Evolutionary conservation across 176 grass and related monocot species (phyloP), one percentile per base, ranked within the genome.

Genomic region (Bromus sterilis): DNA sequence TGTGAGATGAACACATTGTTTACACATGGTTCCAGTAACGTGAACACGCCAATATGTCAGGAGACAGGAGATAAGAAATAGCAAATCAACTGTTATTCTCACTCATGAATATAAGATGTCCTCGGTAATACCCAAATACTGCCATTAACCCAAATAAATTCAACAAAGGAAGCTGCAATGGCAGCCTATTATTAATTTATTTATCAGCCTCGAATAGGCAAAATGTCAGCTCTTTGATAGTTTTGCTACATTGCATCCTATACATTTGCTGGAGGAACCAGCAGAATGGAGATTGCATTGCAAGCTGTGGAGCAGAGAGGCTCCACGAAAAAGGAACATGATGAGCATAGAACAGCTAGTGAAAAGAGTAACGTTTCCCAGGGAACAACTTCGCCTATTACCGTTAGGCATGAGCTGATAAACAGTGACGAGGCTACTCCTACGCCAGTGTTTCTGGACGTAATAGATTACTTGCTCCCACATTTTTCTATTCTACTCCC

Each of bases 221-320:
- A 62, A 36, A 60, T 4, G 5, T 9, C n/a, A 39, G 43, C 28
- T 36, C 15, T 25, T 48, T 56, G 6, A 23, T 6, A 76, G 68
- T 34, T 39, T 53, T 59, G 78, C 69, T 84, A 51, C 60, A 66
- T 42, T 32, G 16, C 78, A 82, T 72, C 65, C 55, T 78, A 80
- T 73, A 86, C 87, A 73, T 66, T 66, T 72, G 76, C 66, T 66
- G 66, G 15, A 82, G 48, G 53, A 37, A 75, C 67, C 58, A 32
- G 28, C 8, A 11, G 26, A 76, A 80, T 15, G 77, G 81, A 32
- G 21, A 58, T 30, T 0, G 12, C 49, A 26, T 39, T 66, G 59
- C 46, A 34, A 55, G 35, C 9, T 23, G 29, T 24, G n/a, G 2
- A 46, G 20, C 4, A 3, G 9, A 29, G 42, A 12, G 29, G 40